These are phyloP conservation scores for Scheffersomyces amazonensis DNA, from an alignment of 805 yeast species.

Conservation along the genomic window DNA sequence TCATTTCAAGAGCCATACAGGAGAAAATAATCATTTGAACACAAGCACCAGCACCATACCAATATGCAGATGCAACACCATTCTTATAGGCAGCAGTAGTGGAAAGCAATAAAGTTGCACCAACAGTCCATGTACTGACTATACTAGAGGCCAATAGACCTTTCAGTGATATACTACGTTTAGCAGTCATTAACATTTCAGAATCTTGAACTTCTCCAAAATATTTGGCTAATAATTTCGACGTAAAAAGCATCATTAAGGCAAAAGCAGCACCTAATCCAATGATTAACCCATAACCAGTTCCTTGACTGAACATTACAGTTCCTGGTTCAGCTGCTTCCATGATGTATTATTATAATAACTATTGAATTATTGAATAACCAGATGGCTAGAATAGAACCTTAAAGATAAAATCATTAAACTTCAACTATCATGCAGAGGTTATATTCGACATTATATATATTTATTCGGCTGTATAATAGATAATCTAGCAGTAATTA, in stretches of 20 bases:
- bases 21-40: constrained; percentile 86
- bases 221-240: constrained; percentile 30
- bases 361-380: too few species aligned
- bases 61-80: constrained; percentile 19
- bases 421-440: too few species aligned
- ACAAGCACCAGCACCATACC: constrained; percentile 87
- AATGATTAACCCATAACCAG: constrained; percentile 40
- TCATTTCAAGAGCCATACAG: constrained; percentile 82
- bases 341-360: too few species aligned
- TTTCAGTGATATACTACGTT: constrained; percentile 34
- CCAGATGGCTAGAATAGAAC: too few species aligned
- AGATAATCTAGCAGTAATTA: too few species aligned
- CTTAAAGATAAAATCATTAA: too few species aligned
- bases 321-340: too few species aligned
- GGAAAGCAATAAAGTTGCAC: constrained; percentile 32
- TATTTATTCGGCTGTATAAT: too few species aligned
- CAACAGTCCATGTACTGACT: constrained; percentile 46
- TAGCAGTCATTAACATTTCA: constrained; percentile 43
- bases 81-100: constrained; percentile 19
- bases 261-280: constrained; percentile 45
- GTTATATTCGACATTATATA: too few species aligned
- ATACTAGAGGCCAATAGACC: constrained; percentile 41
- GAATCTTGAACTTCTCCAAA: constrained; percentile 41
- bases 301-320: constrained; percentile 12
- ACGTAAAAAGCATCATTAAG: constrained; percentile 30